Conservation (phyloP, 2,329 filamentous ascomycete species). For the Tricladium varicosporioides region DNA sequence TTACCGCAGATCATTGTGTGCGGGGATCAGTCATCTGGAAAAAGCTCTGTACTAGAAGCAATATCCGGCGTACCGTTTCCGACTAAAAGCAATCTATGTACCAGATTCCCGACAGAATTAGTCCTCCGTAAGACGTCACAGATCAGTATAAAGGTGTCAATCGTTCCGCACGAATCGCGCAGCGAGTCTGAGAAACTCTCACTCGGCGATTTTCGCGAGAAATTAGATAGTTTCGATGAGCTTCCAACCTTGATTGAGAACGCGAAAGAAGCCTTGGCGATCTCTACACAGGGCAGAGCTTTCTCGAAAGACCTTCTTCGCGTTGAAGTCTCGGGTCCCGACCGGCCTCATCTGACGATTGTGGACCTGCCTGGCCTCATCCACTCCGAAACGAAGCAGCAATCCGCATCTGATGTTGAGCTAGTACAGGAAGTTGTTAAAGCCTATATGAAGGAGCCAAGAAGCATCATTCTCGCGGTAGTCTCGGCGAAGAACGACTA, state of each 20-base stretch:
- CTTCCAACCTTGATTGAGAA: constrained; percentile 18
- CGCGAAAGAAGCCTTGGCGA: constrained; percentile 14
- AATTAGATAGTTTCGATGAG: constrained; percentile 15
- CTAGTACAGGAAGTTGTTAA: constrained; percentile 48
- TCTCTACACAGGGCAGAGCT: constrained; percentile 26
- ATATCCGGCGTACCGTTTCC: constrained; percentile 40
- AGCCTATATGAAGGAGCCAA: constrained; percentile 52
- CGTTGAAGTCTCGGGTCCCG: constrained; percentile 10
- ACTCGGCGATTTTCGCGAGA: constrained; percentile 13
- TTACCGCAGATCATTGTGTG: constrained; percentile 36
- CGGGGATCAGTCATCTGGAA: constrained; percentile 26
- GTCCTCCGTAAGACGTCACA: constrained; percentile 26
- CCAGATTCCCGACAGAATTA: constrained; percentile 43
- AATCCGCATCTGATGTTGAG: constrained; percentile 39
- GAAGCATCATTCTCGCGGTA: constrained; percentile 55
- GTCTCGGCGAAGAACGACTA: constrained; percentile 59
- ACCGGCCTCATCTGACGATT: constrained; percentile 51
- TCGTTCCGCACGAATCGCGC: constrained; percentile 17
- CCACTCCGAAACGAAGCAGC: constrained; percentile 45
- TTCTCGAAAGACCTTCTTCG: constrained; percentile 18
- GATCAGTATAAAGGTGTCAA: constrained; percentile 20
- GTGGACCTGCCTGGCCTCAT: constrained; percentile 60
- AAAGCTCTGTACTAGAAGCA: constrained; percentile 34
- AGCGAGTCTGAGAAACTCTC: constrained; percentile 9
- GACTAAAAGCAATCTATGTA: constrained; percentile 38